Base-by-base conservation (phyloP, 495 filamentous ascomycete genomes). In the Tuber melanosporum region DNA sequence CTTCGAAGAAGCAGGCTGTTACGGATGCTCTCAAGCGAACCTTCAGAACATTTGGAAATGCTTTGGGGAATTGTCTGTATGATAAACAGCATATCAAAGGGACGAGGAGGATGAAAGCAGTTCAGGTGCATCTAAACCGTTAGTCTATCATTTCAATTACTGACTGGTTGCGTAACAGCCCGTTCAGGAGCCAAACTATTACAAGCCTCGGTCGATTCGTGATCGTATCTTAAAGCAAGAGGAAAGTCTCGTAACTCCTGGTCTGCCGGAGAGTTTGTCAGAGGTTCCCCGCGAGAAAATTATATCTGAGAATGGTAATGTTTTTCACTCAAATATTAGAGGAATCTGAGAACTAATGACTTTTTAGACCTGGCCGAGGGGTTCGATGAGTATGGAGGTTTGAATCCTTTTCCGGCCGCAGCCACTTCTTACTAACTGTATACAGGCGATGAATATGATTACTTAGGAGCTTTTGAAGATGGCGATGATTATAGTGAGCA, bases 1-100 rank as follows among this genome's bases (percentile, higher is more conserved):
- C 98, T 84, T 93, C 95, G 1, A 98, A 98, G 86, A 99, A 99
- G 83, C 94, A 98, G 85, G 96, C 92, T 8, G 97, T 94, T 32
- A 98, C 95, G 36, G 95, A 99, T 87, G 94, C 89, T 0, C 85
- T 98, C 78, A 99, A 99, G 85, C 89, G 95, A 75, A 89, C 96
- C 15, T 84, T 99, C 78, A 89, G 94, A 42, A 97, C 91, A 76
- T 99, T 99, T 85, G 95, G 95, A 69, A 99, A 99, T 82, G 91
- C 98, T 20, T 87, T 99, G 75, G 95, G 95, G 26, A 98, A 98
- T 84, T 99, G 95, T 85, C 89, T 99, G 74, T 97, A 98, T 86
- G 95, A 99, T 84, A 98, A 97, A 82, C 90, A 95, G 32, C 57
- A 70, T 99, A 97, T 84, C 85, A 98, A 75, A 85, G 88, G 49